Evolutionary conservation across 257 asterid species (phyloP).

Genomic region (Scutellaria galericulata): DNA sequence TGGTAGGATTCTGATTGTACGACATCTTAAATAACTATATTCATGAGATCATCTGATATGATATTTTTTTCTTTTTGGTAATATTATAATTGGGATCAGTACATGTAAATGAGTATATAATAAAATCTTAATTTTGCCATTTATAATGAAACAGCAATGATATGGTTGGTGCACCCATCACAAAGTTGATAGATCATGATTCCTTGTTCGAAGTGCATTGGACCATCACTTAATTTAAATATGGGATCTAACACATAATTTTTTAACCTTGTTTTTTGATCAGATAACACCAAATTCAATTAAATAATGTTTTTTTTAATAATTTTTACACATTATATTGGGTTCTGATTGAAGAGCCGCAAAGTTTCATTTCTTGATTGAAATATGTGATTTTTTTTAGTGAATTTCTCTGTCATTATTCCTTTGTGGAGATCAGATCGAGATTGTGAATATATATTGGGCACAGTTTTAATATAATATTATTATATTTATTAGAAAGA

Average conservation of each 20-base stretch:
- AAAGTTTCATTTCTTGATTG: conserved; percentile 13
- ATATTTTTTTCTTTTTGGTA: too few relatives aligned
- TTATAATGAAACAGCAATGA: too few relatives aligned
- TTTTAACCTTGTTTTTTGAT: background rate
- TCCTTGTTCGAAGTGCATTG: background rate
- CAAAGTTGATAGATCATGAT: too few relatives aligned
- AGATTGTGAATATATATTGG: background rate
- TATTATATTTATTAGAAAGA: too few relatives aligned
- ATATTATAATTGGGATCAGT: too few relatives aligned
- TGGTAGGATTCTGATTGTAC: too few relatives aligned
- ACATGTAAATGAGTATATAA: too few relatives aligned
- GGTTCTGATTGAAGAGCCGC: conserved; percentile 9
- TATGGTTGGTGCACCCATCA: too few relatives aligned
- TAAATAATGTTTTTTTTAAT: background rate
- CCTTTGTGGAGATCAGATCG: background rate
- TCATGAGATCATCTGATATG: too few relatives aligned
- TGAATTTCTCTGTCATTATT: background rate
- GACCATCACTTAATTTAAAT: background rate
- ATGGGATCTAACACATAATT: conserved; percentile 19
- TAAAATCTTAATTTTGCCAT: too few relatives aligned
- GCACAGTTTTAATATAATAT: too few relatives aligned
- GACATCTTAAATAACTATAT: too few relatives aligned
- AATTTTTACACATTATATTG: background rate
- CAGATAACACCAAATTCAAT: conserved; percentile 11
- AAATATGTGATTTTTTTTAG: background rate